Evolutionary conservation across 768 basidiomycete genomes (phyloP).

Genomic region (Suillus sp.): DNA sequence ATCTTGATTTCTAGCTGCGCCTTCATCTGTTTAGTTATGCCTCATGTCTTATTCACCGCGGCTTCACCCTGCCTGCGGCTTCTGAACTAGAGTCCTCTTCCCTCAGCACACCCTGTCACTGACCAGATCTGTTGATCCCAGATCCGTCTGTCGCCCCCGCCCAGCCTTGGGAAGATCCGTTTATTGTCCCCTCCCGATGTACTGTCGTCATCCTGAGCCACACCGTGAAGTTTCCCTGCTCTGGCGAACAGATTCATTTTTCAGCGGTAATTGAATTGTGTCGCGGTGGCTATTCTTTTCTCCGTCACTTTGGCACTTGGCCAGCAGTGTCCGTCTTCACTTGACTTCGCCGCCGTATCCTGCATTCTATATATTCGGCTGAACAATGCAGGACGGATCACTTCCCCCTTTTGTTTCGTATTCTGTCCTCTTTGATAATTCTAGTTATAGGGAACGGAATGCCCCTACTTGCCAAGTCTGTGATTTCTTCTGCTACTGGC

Average conservation of each 20-base stretch:
- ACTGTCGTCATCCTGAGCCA: not conserved
- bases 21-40: not conserved
- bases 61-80: not conserved
- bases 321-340: not conserved
- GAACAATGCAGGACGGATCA: not conserved
- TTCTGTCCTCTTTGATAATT: not conserved
- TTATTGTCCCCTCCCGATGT: no score
- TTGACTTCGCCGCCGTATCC: constrained; percentile 17
- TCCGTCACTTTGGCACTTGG: not conserved
- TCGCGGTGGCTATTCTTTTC: not conserved
- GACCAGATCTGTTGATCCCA: not conserved
- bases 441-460: not conserved
- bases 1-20: not conserved
- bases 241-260: not conserved
- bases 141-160: not conserved
- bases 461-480: not conserved
- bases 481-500: not conserved
- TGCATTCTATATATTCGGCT: constrained; percentile 23
- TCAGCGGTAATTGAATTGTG: not conserved
- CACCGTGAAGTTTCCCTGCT: not conserved
- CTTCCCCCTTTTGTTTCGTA: not conserved
- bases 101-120: not conserved
- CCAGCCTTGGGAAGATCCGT: not conserved
- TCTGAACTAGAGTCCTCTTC: not conserved
- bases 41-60: not conserved